Percentiles rank a stretch among this genome's conserved stretches.
These are phyloP conservation scores for Venturiaceae sp. DNA, from an alignment of 2,329 filamentous ascomycete species.

Conservation along the genomic window DNA sequence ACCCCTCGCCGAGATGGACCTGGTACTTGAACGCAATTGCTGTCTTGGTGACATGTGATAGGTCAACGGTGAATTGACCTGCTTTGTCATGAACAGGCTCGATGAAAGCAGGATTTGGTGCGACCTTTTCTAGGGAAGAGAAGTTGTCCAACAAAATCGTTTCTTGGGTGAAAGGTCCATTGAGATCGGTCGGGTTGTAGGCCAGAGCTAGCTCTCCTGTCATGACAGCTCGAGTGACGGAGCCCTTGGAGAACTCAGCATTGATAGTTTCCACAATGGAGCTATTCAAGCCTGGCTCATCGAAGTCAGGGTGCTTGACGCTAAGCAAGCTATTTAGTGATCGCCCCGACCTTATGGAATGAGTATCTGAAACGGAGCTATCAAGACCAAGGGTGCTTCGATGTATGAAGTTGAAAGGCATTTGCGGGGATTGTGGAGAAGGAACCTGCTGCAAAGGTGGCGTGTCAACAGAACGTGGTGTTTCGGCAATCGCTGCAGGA, in stretches of 20 bases:
- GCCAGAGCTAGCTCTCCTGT: constrained; percentile 83
- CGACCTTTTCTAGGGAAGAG: constrained; percentile 77
- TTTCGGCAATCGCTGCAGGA: background rate
- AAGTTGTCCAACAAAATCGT: constrained; percentile 83
- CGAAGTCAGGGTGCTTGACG: constrained; percentile 71
- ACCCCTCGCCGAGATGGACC: constrained; percentile 56
- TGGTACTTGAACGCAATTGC: constrained; percentile 89
- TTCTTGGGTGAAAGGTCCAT: constrained; percentile 37
- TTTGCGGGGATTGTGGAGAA: constrained; percentile 8
- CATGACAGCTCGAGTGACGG: constrained; percentile 61
- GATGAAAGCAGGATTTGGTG: constrained; percentile 87
- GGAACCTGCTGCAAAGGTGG: constrained; percentile 8
- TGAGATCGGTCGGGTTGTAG: constrained; percentile 54
- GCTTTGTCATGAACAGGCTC: constrained; percentile 57
- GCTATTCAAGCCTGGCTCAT: constrained; percentile 69
- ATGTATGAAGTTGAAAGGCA: constrained; percentile 10
- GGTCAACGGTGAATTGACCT: constrained; percentile 71
- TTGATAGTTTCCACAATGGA: constrained; percentile 91
- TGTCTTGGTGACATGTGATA: constrained; percentile 61
- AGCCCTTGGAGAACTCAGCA: constrained; percentile 68
- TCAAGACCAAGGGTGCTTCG: constrained; percentile 18
- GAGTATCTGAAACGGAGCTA: constrained; percentile 66
- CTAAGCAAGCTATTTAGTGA: constrained; percentile 62
- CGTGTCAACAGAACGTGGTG: background rate
- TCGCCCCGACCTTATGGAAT: constrained; percentile 82